Base-by-base conservation (phyloP, 257 asterid species). In the Scutellaria barbata region DNA sequence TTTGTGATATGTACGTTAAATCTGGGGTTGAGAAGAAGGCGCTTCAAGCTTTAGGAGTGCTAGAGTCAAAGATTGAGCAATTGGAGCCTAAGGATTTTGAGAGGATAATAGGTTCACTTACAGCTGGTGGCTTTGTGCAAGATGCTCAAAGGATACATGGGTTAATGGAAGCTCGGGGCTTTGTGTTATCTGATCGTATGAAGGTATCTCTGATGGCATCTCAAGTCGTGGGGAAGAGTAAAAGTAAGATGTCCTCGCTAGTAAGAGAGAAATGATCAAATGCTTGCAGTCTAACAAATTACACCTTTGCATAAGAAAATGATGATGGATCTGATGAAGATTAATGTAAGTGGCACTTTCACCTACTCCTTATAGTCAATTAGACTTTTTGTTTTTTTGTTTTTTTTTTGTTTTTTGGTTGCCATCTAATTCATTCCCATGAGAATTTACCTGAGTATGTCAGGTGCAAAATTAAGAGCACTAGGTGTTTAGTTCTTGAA, bases 1-100 rank as follows among this genome's bases (percentile, higher is more conserved):
- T 94, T 42, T 94, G 96, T 75, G 93, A 82, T 54, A 86, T 94
- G 95, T 86, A 91, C 63, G 58, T 90, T 0, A 86, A 79, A 76
- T 81, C 86, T 20, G 83, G 90, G 72, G 70, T 18, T 3, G 90
- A 89, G 80, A 89, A 85, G 81, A 91, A 89, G 84, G 95, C 92
- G 25, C 85, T 91, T 68, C 95, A 94, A 83, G 86, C 92, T 57
- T 76, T 94, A 51, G 92, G 93, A 37, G 96, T 88, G 58, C 37
- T 94, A 77, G 97, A 94, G 86, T 82, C 95, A 1, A 91, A 88
- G 80, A 81, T 73, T 63, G 92, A 88, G 42, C 81, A 81, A 72
- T 69, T 94, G 81, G 85, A 85, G 79, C 8, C 0, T 0, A 80
- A 63, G 11, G 96, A 87, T 14, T 86, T 84, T 37, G 89, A 77